A percentile compares a stretch with the other conserved stretches of the same genome.
Conservation (phyloP, 495 filamentous ascomycete species). For the Aspergillus bertholletiae region DNA sequence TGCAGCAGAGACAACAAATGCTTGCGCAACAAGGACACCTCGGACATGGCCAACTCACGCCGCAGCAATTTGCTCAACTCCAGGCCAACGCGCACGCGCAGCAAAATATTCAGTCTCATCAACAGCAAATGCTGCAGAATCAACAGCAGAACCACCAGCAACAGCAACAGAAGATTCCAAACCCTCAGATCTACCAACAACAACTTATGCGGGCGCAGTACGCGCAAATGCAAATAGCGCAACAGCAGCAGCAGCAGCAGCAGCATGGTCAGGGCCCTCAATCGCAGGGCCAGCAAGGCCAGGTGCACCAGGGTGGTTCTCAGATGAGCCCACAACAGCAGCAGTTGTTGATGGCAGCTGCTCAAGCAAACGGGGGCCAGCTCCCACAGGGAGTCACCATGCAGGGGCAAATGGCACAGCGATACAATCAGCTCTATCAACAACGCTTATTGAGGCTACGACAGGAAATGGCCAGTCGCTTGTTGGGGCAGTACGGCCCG, state of each 20-base stretch:
- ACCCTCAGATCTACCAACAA: slow-evolving; percentile 46
- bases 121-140: slow-evolving; percentile 40
- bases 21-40: slow-evolving; percentile 44
- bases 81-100: slow-evolving; percentile 48
- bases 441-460: slow-evolving; percentile 34
- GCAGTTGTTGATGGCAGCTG: slow-evolving; percentile 40
- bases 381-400: slow-evolving; percentile 27
- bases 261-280: slow-evolving; percentile 17
- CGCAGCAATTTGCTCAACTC: slow-evolving; percentile 43
- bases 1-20: slow-evolving; percentile 49
- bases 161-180: slow-evolving; percentile 32
- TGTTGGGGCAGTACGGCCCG: slow-evolving; percentile 38
- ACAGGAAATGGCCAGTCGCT: slow-evolving; percentile 37
- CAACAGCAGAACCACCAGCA: slow-evolving; percentile 36
- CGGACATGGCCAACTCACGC: slow-evolving; percentile 40
- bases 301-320: slow-evolving; percentile 30
- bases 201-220: slow-evolving; percentile 42
- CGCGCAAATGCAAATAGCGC: slow-evolving; percentile 37
- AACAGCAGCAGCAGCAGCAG: no score
- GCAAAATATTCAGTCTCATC: slow-evolving; percentile 50
- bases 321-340: slow-evolving; percentile 39
- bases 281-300: slow-evolving; percentile 29
- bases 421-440: slow-evolving; percentile 37
- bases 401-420: slow-evolving; percentile 25
- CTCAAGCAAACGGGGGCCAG: slow-evolving; percentile 40